Percentiles rank a stretch among this genome's conserved stretches.
Conservation (phyloP, 2,329 filamentous ascomycete species). For the Dactylonectria estremocensis region DNA sequence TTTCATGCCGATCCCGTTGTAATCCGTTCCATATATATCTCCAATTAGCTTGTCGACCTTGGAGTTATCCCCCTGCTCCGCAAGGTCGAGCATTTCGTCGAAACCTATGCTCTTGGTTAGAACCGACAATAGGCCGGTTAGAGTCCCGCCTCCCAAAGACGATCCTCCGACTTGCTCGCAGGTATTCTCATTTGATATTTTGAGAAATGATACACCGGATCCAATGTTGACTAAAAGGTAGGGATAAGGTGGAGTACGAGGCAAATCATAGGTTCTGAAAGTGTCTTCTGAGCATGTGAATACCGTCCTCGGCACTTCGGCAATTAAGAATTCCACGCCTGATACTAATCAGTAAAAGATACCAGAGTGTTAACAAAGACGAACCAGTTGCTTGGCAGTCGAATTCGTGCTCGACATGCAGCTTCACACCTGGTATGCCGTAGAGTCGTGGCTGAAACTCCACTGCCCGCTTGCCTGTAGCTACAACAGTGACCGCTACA, state of each 20-base stretch:
- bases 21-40: conserved; percentile 97
- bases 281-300: background rate
- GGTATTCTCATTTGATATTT: conserved; percentile 89
- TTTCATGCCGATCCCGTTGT: conserved; percentile 96
- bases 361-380: background rate
- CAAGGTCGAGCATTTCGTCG: conserved; percentile 95
- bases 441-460: background rate
- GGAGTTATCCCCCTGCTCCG: conserved; percentile 91
- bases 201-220: conserved; percentile 96
- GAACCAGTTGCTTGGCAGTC: background rate
- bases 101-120: conserved; percentile 92
- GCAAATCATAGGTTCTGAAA: background rate
- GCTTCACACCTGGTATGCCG: background rate
- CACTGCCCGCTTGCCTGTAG: background rate
- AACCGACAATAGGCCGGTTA: conserved; percentile 94
- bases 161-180: conserved; percentile 95
- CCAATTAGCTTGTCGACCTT: conserved; percentile 98
- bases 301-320: background rate
- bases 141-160: conserved; percentile 94
- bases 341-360: background rate
- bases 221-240: conserved; percentile 99
- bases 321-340: background rate
- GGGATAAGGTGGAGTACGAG: conserved; percentile 72
- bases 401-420: background rate
- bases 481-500: background rate